These are phyloP conservation scores for Cephalotrichum gorgonifer DNA, from an alignment of 2,329 filamentous ascomycete genomes.

Conservation along the genomic window DNA sequence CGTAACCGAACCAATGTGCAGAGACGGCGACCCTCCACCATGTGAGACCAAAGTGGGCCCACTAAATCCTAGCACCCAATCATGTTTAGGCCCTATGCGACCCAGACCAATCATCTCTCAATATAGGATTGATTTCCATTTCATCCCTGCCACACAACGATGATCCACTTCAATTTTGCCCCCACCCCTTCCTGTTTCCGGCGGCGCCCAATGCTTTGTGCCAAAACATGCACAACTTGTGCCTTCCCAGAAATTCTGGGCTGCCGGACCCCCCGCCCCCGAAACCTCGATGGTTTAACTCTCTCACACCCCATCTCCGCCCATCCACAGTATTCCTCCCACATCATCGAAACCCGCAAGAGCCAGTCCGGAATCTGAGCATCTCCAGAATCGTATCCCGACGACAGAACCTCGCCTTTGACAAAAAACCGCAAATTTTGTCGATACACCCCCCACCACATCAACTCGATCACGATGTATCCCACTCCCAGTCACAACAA, in stretches of 20 bases:
- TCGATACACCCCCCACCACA: background rate
- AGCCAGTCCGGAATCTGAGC: background rate
- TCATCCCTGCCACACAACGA: slow-evolving; percentile 2
- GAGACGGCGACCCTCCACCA: background rate
- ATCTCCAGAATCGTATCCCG: background rate
- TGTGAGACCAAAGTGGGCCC: background rate
- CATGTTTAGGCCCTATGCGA: background rate
- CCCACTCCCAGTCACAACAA: background rate
- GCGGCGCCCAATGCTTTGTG: background rate
- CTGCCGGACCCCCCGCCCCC: slow-evolving; percentile 2
- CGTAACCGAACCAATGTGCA: slow-evolving; percentile 2
- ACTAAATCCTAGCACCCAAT: background rate
- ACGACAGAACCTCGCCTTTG: background rate
- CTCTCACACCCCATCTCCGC: background rate
- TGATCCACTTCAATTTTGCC: slow-evolving; percentile 3
- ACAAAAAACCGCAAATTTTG: background rate
- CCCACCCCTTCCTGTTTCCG: background rate
- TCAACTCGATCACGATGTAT: slow-evolving; percentile 1
- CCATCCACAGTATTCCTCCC: background rate
- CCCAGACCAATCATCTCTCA: background rate
- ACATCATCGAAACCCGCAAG: background rate
- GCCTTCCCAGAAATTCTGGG: background rate
- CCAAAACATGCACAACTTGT: background rate
- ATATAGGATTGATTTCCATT: background rate
- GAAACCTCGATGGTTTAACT: slow-evolving; percentile 6